A percentile compares a stretch with the other conserved stretches of the same genome.
Evolutionary conservation across 2,329 filamentous ascomycete species (phyloP).

Genomic region (Penicillium sp.): DNA sequence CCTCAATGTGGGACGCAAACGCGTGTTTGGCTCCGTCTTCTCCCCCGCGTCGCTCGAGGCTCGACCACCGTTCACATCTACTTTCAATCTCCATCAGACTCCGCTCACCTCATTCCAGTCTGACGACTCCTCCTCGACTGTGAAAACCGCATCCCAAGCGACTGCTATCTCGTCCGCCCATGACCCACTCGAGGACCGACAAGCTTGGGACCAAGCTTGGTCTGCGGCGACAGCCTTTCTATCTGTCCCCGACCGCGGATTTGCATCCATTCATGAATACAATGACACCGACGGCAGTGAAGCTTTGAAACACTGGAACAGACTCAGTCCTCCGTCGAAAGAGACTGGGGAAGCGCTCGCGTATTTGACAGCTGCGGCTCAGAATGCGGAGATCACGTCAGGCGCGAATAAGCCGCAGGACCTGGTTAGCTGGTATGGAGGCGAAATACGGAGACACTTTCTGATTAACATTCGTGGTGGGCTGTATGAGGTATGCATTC

Average conservation of each 20-base stretch:
- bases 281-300: conserved; percentile 26
- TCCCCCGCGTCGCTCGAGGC: conserved; percentile 37
- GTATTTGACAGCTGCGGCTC: conserved; percentile 26
- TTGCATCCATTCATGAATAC: conserved; percentile 27
- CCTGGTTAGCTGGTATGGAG: conserved; percentile 44
- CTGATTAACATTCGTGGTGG: conserved; percentile 35
- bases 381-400: background rate
- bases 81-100: conserved; percentile 18
- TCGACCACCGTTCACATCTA: conserved; percentile 29
- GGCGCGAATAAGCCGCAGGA: conserved; percentile 24
- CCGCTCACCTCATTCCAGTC: conserved; percentile 18
- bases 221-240: conserved; percentile 41
- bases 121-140: conserved; percentile 12
- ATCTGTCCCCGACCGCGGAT: conserved; percentile 35
- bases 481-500: conserved; percentile 31
- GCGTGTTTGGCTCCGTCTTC: conserved; percentile 46
- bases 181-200: conserved; percentile 27
- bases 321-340: conserved; percentile 27
- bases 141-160: conserved; percentile 14
- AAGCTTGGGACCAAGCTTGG: conserved; percentile 43
- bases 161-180: conserved; percentile 5
- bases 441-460: conserved; percentile 45
- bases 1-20: conserved; percentile 33
- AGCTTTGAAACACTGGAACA: conserved; percentile 32
- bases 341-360: conserved; percentile 33